phyloP scores from a whole-genome alignment of 148 eudicot genomes.

The Cornus controversa region DNA sequence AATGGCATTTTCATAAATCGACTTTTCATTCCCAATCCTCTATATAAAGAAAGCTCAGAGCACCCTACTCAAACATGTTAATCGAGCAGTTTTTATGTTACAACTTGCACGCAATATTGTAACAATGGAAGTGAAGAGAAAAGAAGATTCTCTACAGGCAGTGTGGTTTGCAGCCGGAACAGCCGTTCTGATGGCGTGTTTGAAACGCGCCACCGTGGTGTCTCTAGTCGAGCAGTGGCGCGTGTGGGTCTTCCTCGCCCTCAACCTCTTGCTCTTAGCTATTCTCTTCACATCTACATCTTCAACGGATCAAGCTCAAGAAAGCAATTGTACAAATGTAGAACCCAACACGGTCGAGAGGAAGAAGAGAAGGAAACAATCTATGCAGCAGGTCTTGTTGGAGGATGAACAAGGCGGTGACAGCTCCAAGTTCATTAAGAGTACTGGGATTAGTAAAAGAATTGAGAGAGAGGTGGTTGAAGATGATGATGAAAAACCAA shows the following conservation, averaged over 20 bases:
- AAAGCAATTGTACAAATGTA: background rate
- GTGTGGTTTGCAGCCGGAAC: constrained; percentile 53
- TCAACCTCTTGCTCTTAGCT: constrained; percentile 56
- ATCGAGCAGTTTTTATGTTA: too few species aligned
- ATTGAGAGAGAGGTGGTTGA: constrained; percentile 1
- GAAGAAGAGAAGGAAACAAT: background rate
- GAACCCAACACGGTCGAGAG: background rate
- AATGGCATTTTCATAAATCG: background rate
- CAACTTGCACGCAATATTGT: background rate
- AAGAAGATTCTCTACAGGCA: constrained; percentile 39
- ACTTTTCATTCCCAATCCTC: background rate
- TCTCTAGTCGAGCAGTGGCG: constrained; percentile 57
- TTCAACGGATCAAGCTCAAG: background rate
- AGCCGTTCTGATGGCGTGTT: constrained; percentile 39
- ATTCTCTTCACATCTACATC: constrained; percentile 42
- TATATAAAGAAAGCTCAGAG: background rate
- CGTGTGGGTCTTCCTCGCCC: constrained; percentile 43
- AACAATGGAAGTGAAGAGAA: constrained; percentile 17
- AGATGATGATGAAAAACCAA: constrained; percentile 10
- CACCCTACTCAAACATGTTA: background rate
- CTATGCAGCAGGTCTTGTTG: background rate
- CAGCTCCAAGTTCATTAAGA: background rate
- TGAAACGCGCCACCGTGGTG: constrained; percentile 36
- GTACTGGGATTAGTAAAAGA: background rate
- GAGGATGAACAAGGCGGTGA: background rate